Conservation (phyloP, 176 grass and related monocot species). For the Luzula sylvatica region DNA sequence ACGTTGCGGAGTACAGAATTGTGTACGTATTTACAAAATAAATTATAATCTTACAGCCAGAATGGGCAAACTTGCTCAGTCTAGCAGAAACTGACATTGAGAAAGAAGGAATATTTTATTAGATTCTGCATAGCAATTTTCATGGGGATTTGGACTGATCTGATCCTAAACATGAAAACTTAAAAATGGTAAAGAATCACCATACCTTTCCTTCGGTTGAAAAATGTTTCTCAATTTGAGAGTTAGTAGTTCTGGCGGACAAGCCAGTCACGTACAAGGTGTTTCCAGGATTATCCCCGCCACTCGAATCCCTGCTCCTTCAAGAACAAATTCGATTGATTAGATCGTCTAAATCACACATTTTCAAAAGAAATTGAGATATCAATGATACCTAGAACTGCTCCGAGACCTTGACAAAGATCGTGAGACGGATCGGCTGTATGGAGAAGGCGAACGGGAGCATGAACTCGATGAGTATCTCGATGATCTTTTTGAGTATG, state of each 20-base stretch:
- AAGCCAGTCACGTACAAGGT: slow-evolving; percentile 34
- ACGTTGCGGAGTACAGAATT: no score
- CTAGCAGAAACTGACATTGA: no score
- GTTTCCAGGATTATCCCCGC: slow-evolving; percentile 36
- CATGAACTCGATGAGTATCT: slow-evolving; percentile 22
- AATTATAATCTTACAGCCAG: no score
- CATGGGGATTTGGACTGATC: no score
- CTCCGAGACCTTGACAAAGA: slow-evolving; percentile 52
- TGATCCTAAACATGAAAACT: no score
- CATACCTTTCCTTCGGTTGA: slow-evolving; percentile 31
- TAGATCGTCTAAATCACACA: not conserved
- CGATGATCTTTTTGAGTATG: slow-evolving; percentile 52
- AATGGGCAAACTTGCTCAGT: no score
- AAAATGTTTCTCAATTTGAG: slow-evolving; percentile 25
- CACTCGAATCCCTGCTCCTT: slow-evolving; percentile 47
- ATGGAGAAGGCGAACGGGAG: slow-evolving; percentile 23
- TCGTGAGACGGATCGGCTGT: slow-evolving; percentile 16
- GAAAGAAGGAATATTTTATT: no score
- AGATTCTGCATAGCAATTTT: not conserved
- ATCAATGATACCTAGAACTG: slow-evolving; percentile 28
- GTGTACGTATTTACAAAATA: no score
- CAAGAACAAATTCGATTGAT: not conserved
- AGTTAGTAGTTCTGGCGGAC: slow-evolving; percentile 27
- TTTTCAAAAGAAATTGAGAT: not conserved
- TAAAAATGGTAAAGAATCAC: not conserved